A percentile compares a stretch with the other conserved stretches of the same genome.
Conservation (phyloP, 1,139 yeast species). For the Diutina pseudorugosa region DNA sequence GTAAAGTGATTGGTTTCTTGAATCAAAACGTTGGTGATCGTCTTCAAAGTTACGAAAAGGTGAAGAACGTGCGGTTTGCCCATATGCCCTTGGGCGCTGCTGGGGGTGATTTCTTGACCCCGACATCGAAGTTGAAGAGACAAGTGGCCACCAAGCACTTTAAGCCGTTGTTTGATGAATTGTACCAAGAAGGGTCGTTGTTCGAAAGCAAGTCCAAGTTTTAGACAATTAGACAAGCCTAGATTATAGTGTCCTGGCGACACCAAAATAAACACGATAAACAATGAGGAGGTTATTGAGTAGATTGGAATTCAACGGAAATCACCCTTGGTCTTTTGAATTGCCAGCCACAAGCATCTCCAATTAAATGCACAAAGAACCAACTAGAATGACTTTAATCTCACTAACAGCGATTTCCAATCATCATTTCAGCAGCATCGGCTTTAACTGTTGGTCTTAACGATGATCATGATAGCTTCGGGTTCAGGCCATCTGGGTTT, state of each 20-base stretch:
- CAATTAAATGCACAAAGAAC: no score
- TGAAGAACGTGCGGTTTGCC: not conserved
- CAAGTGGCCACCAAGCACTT: conserved; percentile 13
- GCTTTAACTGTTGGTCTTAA: no score
- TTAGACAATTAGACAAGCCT: not conserved
- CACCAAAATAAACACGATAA: not conserved
- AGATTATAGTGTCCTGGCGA: not conserved
- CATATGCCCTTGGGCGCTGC: not conserved
- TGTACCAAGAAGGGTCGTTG: not conserved
- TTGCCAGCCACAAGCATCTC: no score
- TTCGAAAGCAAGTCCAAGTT: not conserved
- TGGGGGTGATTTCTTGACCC: conserved; percentile 49
- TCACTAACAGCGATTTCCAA: no score
- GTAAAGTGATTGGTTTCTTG: not conserved
- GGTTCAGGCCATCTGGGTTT: no score
- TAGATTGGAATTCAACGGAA: no score
- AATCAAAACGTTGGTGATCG: not conserved
- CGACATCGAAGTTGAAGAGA: conserved; percentile 65
- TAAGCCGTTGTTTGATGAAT: not conserved
- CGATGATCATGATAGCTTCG: no score
- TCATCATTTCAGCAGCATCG: no score
- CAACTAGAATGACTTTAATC: no score
- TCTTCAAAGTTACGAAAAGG: not conserved
- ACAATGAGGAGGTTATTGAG: no score
- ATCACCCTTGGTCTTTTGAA: no score